phyloP scores from a whole-genome alignment of 2,329 filamentous ascomycete genomes.

The Simplicillium sp. region DNA sequence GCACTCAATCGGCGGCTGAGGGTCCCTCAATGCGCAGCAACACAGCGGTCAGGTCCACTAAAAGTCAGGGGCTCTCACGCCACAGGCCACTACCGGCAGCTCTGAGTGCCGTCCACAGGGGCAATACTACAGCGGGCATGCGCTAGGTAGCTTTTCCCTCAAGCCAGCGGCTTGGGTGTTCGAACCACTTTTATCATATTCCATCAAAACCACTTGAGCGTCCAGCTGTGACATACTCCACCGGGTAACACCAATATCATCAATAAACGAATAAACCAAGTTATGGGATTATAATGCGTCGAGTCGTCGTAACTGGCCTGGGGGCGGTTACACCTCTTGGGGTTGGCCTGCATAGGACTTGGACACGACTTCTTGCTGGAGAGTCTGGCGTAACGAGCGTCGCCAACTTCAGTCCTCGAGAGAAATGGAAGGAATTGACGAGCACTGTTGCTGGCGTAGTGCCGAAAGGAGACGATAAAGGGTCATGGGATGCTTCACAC shows the following conservation, averaged over 20 bases:
- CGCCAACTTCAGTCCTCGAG: slow-evolving; percentile 44
- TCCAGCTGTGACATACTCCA: too few relatives aligned
- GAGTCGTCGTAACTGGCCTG: slow-evolving; percentile 76
- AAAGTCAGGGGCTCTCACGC: too few relatives aligned
- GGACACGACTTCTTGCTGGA: slow-evolving; percentile 70
- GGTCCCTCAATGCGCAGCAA: too few relatives aligned
- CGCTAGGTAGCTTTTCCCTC: slow-evolving; percentile 14
- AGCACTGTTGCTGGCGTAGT: slow-evolving; percentile 81
- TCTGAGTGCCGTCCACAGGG: slow-evolving; percentile 5
- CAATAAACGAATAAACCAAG: slow-evolving; percentile 5
- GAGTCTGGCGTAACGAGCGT: slow-evolving; percentile 75
- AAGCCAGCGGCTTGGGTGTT: too few relatives aligned
- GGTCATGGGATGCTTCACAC: slow-evolving; percentile 42
- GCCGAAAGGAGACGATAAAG: slow-evolving; percentile 36
- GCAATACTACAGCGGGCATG: background rate
- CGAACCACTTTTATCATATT: too few relatives aligned
- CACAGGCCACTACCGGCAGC: slow-evolving; percentile 11
- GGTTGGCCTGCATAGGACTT: slow-evolving; percentile 67
- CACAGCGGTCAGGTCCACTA: too few relatives aligned
- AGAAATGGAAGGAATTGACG: slow-evolving; percentile 60
- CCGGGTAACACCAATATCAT: too few relatives aligned
- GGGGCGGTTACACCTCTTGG: slow-evolving; percentile 78
- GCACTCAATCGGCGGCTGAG: too few relatives aligned
- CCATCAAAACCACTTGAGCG: too few relatives aligned
- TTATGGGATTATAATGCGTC: slow-evolving; percentile 46